Evolutionary conservation across 2,329 filamentous ascomycete species (phyloP).

Genomic region (Taxawa tesnikishii): DNA sequence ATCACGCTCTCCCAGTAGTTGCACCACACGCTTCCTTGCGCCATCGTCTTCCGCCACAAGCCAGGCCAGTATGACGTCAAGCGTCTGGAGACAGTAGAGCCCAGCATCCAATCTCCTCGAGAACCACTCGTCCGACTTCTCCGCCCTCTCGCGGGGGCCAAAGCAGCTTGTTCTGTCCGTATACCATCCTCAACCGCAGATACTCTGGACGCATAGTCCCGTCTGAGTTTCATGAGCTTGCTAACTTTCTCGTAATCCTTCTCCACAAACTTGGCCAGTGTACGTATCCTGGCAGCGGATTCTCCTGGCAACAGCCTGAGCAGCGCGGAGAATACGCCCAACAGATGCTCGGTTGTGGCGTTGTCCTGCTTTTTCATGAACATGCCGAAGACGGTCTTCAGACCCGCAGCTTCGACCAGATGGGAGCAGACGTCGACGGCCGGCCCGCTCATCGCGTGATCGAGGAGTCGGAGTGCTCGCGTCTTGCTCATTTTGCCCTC

Average conservation of each 20-base stretch:
- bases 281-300: conserved; percentile 66
- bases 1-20: conserved; percentile 54
- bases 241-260: conserved; percentile 79
- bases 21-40: conserved; percentile 51
- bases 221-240: conserved; percentile 58
- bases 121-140: conserved; percentile 58
- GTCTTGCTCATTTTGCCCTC: conserved; percentile 77
- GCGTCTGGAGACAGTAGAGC: conserved; percentile 67
- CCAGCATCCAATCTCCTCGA: conserved; percentile 70
- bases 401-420: conserved; percentile 69
- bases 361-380: conserved; percentile 79
- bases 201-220: conserved; percentile 55
- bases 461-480: conserved; percentile 68
- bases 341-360: conserved; percentile 61
- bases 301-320: conserved; percentile 67
- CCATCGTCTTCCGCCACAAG: conserved; percentile 78
- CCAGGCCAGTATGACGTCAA: conserved; percentile 83
- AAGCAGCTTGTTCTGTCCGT: conserved; percentile 39
- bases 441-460: conserved; percentile 60
- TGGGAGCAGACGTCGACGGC: conserved; percentile 55
- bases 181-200: conserved; percentile 52
- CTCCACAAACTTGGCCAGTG: conserved; percentile 89
- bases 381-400: conserved; percentile 74
- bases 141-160: conserved; percentile 49
- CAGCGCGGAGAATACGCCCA: conserved; percentile 75